A percentile compares a stretch with the other conserved stretches of the same genome.
These are phyloP conservation scores for Fusarium musae DNA, from an alignment of 2,329 filamentous ascomycete species.

Conservation along the genomic window DNA sequence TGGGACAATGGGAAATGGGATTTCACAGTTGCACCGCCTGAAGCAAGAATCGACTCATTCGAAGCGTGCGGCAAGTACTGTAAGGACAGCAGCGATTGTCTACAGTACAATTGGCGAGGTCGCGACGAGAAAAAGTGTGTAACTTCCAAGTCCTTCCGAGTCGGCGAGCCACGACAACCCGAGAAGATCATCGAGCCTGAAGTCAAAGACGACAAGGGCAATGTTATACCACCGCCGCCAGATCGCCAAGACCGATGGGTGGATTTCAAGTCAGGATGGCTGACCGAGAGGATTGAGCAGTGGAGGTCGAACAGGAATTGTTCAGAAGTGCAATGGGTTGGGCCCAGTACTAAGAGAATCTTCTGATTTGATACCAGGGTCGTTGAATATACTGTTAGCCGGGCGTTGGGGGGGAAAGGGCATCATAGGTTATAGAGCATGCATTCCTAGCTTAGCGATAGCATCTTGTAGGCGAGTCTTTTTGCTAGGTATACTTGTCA, in stretches of 20 bases:
- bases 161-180: slow-evolving; percentile 39
- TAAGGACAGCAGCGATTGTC: slow-evolving; percentile 39
- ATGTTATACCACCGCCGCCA: slow-evolving; percentile 31
- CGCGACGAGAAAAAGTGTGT: slow-evolving; percentile 46
- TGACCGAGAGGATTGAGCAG: slow-evolving; percentile 40
- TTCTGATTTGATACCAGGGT: slow-evolving; percentile 34
- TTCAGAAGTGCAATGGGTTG: slow-evolving; percentile 47
- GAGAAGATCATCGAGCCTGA: slow-evolving; percentile 44
- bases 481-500: not conserved
- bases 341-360: slow-evolving; percentile 47
- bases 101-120: slow-evolving; percentile 49
- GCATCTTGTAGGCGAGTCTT: not conserved
- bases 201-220: slow-evolving; percentile 40
- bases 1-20: slow-evolving; percentile 51
- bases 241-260: slow-evolving; percentile 41
- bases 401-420: slow-evolving; percentile 35
- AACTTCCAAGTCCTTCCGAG: slow-evolving; percentile 44
- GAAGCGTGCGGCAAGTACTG: slow-evolving; percentile 46
- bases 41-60: slow-evolving; percentile 42
- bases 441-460: not conserved
- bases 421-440: slow-evolving; percentile 29
- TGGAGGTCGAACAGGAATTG: slow-evolving; percentile 44
- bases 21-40: slow-evolving; percentile 40
- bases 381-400: slow-evolving; percentile 17
- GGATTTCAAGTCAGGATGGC: slow-evolving; percentile 48